Percentiles rank a stretch among this genome's conserved stretches.
phyloP scores from a whole-genome alignment of 2,329 filamentous ascomycete species.

The Aspergillus uvarum region DNA sequence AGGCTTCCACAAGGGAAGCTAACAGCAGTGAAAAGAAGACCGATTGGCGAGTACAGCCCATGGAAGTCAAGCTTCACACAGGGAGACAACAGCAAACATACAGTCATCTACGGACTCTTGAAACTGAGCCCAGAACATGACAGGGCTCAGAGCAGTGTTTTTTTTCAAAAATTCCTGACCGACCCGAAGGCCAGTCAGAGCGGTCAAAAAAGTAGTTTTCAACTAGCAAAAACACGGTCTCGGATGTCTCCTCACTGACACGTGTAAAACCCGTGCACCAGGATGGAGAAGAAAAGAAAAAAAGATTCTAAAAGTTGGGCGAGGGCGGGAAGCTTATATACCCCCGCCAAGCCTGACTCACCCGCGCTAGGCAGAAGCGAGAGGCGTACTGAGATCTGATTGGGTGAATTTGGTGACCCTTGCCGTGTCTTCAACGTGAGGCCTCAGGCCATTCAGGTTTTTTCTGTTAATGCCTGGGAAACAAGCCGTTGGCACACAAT shows the following conservation, averaged over 20 bases:
- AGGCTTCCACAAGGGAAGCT: slow-evolving; percentile 36
- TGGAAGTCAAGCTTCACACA: not conserved
- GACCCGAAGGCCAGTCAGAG: slow-evolving; percentile 69
- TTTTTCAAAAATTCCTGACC: slow-evolving; percentile 77
- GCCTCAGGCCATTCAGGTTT: not conserved
- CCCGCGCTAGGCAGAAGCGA: slow-evolving; percentile 32
- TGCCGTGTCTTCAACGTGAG: not conserved
- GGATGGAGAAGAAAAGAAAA: slow-evolving; percentile 41
- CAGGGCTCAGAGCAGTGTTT: slow-evolving; percentile 26
- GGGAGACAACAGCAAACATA: not conserved
- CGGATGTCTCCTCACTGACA: slow-evolving; percentile 85
- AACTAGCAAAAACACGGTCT: slow-evolving; percentile 88
- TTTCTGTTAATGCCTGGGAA: not conserved
- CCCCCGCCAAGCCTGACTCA: slow-evolving; percentile 13
- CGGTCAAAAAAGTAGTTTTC: slow-evolving; percentile 79
- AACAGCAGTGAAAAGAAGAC: slow-evolving; percentile 43
- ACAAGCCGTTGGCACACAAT: not conserved
- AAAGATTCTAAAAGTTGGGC: slow-evolving; percentile 25
- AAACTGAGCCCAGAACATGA: slow-evolving; percentile 18
- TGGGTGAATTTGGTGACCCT: not conserved
- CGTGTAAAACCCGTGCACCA: slow-evolving; percentile 69
- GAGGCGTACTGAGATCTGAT: slow-evolving; percentile 2
- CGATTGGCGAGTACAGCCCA: slow-evolving; percentile 8
- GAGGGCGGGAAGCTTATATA: slow-evolving; percentile 24
- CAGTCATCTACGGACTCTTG: slow-evolving; percentile 13